phyloP scores from a whole-genome alignment of 2,329 filamentous ascomycete species.

The Fusarium neocosmosporiellum region DNA sequence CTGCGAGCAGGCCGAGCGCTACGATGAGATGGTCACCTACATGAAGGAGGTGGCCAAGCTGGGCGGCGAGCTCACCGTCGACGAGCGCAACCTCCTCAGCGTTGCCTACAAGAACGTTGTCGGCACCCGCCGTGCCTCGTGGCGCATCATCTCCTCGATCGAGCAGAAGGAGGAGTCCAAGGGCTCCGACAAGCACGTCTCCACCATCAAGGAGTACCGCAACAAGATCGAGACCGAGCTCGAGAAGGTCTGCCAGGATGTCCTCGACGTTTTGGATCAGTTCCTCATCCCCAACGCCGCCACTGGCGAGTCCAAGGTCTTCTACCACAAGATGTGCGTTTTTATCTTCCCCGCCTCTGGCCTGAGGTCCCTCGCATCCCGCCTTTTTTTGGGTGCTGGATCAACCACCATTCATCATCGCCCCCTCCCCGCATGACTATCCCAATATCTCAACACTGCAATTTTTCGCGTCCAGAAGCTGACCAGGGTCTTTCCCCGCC shows the following conservation, averaged over 20 bases:
- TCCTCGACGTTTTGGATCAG: conserved; percentile 93
- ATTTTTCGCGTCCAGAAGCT: conserved; percentile 18
- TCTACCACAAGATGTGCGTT: conserved; percentile 97
- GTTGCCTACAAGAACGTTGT: conserved; percentile 99
- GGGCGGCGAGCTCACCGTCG: conserved; percentile 84
- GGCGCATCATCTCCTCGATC: conserved; percentile 99
- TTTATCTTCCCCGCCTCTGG: conserved; percentile 70
- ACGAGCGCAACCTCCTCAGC: conserved; percentile 98
- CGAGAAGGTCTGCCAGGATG: conserved; percentile 97
- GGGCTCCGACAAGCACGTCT: conserved; percentile 94
- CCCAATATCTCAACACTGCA: background rate
- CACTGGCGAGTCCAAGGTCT: conserved; percentile 98
- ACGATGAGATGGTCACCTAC: conserved; percentile 99
- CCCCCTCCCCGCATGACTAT: conserved; percentile 15
- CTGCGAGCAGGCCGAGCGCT: conserved; percentile 99
- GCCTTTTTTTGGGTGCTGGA: conserved; percentile 17
- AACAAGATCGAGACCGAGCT: conserved; percentile 98
- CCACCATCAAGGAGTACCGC: conserved; percentile 95
- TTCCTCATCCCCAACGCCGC: conserved; percentile 95
- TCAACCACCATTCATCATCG: conserved; percentile 19
- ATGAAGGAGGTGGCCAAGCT: conserved; percentile 99
- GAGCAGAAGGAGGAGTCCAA: conserved; percentile 99
- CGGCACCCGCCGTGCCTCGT: conserved; percentile 97
- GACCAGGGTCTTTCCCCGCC: conserved; percentile 51
- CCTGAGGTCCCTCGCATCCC: conserved; percentile 32